phyloP scores from a whole-genome alignment of 2,329 filamentous ascomycete species.

The Aspergillus pseudoviridinutans region DNA sequence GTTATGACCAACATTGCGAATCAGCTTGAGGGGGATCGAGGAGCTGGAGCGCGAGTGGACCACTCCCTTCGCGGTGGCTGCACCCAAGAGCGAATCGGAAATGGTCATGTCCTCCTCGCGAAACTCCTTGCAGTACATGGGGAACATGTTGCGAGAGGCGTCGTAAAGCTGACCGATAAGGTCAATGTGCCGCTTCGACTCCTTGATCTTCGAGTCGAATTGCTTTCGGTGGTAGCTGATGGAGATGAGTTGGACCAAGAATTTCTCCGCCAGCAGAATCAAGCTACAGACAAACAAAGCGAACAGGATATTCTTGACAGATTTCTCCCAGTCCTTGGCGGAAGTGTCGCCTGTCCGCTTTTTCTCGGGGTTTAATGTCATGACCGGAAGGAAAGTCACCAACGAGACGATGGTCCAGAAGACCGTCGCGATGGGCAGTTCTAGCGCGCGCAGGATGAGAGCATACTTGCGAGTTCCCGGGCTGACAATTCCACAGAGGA shows the following conservation, averaged over 20 bases:
- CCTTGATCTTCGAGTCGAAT: slow-evolving; percentile 69
- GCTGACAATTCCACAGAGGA: slow-evolving; percentile 60
- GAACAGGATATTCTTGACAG: slow-evolving; percentile 57
- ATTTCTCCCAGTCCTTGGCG: slow-evolving; percentile 48
- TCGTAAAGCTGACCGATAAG: slow-evolving; percentile 85
- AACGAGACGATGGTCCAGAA: slow-evolving; percentile 58
- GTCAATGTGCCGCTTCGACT: slow-evolving; percentile 81
- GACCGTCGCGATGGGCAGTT: slow-evolving; percentile 58
- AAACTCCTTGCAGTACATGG: slow-evolving; percentile 88
- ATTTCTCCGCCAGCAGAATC: slow-evolving; percentile 56
- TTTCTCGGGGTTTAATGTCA: slow-evolving; percentile 42
- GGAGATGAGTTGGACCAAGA: slow-evolving; percentile 61
- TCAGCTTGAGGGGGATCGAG: slow-evolving; percentile 72
- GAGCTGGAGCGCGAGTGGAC: slow-evolving; percentile 55
- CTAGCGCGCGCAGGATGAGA: slow-evolving; percentile 53
- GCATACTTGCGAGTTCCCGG: slow-evolving; percentile 63
- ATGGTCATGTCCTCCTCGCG: slow-evolving; percentile 88
- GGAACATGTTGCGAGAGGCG: slow-evolving; percentile 81
- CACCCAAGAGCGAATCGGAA: slow-evolving; percentile 70
- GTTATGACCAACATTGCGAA: slow-evolving; percentile 67
- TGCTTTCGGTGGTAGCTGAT: slow-evolving; percentile 67
- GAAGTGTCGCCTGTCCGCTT: slow-evolving; percentile 26
- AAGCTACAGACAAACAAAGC: slow-evolving; percentile 54
- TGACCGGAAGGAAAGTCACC: slow-evolving; percentile 56
- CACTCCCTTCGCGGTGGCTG: slow-evolving; percentile 46